A percentile compares a stretch with the other conserved stretches of the same genome.
These are phyloP conservation scores for Plectosphaerella sp. DNA, from an alignment of 2,329 filamentous ascomycete species.

Conservation along the genomic window DNA sequence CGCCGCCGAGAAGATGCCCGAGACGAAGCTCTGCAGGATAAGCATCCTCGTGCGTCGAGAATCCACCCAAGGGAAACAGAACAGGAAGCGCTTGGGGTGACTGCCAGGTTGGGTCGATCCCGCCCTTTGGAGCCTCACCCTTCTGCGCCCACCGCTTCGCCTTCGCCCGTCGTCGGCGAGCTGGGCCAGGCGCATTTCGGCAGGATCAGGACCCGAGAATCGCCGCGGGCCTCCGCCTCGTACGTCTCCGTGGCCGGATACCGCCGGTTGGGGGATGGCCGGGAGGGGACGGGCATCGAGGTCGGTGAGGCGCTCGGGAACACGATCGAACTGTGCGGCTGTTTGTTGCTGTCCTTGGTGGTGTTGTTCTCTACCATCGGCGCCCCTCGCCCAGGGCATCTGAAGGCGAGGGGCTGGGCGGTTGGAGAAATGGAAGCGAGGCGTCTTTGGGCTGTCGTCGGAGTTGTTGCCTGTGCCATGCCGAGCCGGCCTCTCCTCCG, in stretches of 20 bases:
- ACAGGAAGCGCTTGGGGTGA: constrained; percentile 39
- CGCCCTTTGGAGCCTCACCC: constrained; percentile 12
- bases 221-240: constrained; percentile 3
- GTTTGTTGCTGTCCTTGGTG: too few relatives aligned
- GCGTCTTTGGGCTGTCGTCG: constrained; percentile 42
- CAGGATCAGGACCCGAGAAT: constrained; percentile 40
- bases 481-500: not conserved
- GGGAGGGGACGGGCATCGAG: not conserved
- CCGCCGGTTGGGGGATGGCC: not conserved
- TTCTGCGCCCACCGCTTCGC: constrained; percentile 18
- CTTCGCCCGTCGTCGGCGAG: constrained; percentile 35
- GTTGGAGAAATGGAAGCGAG: constrained; percentile 24
- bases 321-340: too few relatives aligned
- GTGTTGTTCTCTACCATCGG: not conserved
- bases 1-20: constrained; percentile 56
- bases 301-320: not conserved
- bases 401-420: not conserved
- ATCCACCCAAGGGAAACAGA: constrained; percentile 52
- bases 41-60: constrained; percentile 50
- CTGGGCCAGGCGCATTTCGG: constrained; percentile 41
- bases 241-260: not conserved
- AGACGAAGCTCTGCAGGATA: constrained; percentile 58
- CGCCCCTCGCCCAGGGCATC: not conserved
- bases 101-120: constrained; percentile 11
- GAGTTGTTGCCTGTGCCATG: not conserved